These are phyloP conservation scores for Vitis riparia DNA, from an alignment of 164 flowering plant species.

Conservation along the genomic window DNA sequence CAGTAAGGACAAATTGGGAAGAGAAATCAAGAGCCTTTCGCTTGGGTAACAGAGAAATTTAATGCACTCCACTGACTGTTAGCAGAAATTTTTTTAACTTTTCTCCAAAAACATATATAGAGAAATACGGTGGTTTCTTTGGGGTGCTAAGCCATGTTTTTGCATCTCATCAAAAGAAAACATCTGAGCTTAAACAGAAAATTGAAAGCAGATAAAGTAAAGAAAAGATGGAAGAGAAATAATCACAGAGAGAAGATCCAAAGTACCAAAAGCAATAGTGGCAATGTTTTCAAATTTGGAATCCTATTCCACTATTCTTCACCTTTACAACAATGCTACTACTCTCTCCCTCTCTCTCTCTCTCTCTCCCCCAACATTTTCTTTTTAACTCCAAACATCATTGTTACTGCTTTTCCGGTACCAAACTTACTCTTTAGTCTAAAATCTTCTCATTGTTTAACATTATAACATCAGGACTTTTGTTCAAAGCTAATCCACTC, in stretches of 20 bases:
- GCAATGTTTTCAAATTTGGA: conserved; percentile 7
- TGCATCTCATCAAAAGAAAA: conserved; percentile 9
- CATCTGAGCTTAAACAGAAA: conserved; percentile 12
- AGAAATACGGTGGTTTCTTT: not conserved
- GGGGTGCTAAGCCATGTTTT: not conserved
- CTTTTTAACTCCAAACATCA: not conserved
- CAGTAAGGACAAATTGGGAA: conserved; percentile 23
- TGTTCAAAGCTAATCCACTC: not conserved
- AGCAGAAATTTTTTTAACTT: conserved; percentile 2
- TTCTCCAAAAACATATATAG: not conserved
- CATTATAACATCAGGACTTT: not conserved
- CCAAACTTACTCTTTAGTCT: too few species aligned
- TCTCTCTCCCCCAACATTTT: conserved; percentile 2
- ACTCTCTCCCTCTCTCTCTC: conserved; percentile 15
- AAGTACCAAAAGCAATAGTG: conserved; percentile 10
- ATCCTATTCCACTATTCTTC: conserved; percentile 11
- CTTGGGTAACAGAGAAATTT: not conserved
- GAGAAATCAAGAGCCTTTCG: conserved; percentile 11
- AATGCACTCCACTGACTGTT: conserved; percentile 4
- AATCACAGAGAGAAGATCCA: conserved; percentile 15
- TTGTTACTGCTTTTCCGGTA: too few species aligned
- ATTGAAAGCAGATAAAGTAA: conserved; percentile 13
- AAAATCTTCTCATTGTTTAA: too few species aligned
- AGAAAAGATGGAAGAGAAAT: conserved; percentile 2
- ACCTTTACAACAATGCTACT: conserved; percentile 3